Evolutionary conservation across 805 yeast genomes (phyloP).

Genomic region (Lachancea mirantina): DNA sequence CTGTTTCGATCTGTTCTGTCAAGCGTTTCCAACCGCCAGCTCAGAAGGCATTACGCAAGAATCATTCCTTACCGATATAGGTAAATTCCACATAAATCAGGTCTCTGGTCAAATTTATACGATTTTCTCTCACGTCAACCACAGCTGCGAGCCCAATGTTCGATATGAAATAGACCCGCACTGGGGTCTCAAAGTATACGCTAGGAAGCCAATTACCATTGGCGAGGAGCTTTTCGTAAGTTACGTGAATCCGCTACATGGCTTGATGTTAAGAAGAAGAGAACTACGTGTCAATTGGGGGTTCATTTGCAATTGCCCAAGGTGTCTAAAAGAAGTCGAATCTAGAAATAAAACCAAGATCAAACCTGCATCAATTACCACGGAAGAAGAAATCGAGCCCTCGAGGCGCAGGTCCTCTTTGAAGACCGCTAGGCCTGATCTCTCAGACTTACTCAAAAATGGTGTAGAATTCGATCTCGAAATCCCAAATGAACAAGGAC

Average conservation of each 20-base stretch:
- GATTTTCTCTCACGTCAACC: constrained; percentile 66
- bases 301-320: constrained; percentile 58
- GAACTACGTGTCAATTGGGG: constrained; percentile 74
- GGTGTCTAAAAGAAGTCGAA: constrained; percentile 51
- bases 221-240: constrained; percentile 66
- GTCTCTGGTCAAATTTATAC: constrained; percentile 55
- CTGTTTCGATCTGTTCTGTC: constrained; percentile 45
- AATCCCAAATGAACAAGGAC: constrained; percentile 32
- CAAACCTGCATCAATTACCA: neutral
- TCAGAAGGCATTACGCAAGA: constrained; percentile 37
- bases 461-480: constrained; percentile 44
- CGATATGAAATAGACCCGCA: constrained; percentile 41
- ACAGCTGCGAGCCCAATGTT: constrained; percentile 68
- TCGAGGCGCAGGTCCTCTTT: constrained; percentile 28
- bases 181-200: constrained; percentile 50
- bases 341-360: neutral
- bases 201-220: constrained; percentile 47
- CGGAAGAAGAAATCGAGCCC: constrained; percentile 1
- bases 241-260: constrained; percentile 61
- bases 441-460: constrained; percentile 41
- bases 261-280: constrained; percentile 55
- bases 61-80: constrained; percentile 54
- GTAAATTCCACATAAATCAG: constrained; percentile 70
- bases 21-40: constrained; percentile 37
- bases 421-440: constrained; percentile 32